Percentiles rank a stretch among this genome's conserved stretches.
Conservation (phyloP, 164 flowering plant genomes). For the Piper longum region DNA sequence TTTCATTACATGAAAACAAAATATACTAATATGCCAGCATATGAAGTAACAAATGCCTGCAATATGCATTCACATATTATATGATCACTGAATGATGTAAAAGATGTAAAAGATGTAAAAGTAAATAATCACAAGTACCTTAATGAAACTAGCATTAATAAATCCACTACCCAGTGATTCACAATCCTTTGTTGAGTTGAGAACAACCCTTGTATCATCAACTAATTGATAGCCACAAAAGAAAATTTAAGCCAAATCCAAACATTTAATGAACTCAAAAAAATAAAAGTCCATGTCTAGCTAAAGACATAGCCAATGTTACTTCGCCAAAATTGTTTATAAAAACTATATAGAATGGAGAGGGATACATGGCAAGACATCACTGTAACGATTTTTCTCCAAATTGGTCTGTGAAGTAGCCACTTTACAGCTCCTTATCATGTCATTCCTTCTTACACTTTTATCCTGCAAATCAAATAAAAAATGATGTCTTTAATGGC, state of each 20-base stretch:
- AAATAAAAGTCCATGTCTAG: background rate
- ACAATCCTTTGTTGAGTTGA: constrained; percentile 35
- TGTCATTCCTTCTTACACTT: constrained; percentile 34
- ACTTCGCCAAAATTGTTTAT: background rate
- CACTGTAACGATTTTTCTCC: constrained; percentile 62
- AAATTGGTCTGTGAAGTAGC: constrained; percentile 44
- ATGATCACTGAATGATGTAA: background rate
- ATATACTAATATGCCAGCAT: too few species aligned
- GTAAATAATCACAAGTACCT: constrained; percentile 16
- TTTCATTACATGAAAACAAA: constrained; percentile 4
- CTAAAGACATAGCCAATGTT: background rate
- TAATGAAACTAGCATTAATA: constrained; percentile 74
- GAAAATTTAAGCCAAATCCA: background rate
- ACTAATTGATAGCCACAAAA: constrained; percentile 25
- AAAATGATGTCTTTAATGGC: background rate
- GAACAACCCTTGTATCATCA: constrained; percentile 62
- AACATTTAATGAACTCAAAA: background rate
- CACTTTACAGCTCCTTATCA: constrained; percentile 41
- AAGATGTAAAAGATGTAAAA: background rate
- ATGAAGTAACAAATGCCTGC: too few species aligned
- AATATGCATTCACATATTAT: background rate
- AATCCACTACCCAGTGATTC: constrained; percentile 45
- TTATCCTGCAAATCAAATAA: constrained; percentile 26
- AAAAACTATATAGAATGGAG: background rate
- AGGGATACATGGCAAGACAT: constrained; percentile 61